These are phyloP conservation scores for Arctium minus DNA, from an alignment of 129 eudicot species.

Conservation along the genomic window DNA sequence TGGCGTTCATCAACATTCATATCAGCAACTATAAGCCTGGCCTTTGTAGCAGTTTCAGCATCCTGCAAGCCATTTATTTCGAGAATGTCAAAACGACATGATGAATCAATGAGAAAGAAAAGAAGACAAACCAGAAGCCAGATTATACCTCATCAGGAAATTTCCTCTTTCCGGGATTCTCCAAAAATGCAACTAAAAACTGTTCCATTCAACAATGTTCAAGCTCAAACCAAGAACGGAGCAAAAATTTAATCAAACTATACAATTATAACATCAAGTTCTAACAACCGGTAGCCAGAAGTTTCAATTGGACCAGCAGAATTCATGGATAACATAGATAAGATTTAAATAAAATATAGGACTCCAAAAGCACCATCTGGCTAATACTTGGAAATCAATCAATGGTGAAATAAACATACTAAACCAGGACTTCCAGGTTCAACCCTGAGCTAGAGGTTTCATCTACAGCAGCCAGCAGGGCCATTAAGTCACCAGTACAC, in stretches of 20 bases:
- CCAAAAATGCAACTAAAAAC: constrained; percentile 55
- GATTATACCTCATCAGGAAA: constrained; percentile 42
- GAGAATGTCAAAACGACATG: constrained; percentile 10
- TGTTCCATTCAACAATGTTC: constrained; percentile 24
- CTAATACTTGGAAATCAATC: neutral
- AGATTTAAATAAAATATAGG: neutral
- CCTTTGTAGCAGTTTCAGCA: constrained; percentile 25
- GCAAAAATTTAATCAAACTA: neutral
- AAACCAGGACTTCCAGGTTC: neutral
- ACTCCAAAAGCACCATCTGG: neutral
- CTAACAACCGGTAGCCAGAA: neutral
- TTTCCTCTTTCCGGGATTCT: constrained; percentile 54
- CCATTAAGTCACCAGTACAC: neutral
- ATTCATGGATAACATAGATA: neutral
- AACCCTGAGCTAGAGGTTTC: neutral
- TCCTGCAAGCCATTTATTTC: constrained; percentile 36
- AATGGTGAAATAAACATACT: neutral
- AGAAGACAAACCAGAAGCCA: constrained; percentile 7
- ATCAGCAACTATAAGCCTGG: constrained; percentile 53
- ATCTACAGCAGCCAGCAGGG: neutral
- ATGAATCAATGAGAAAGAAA: constrained; percentile 2
- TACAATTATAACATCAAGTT: neutral
- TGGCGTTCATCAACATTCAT: constrained; percentile 29
- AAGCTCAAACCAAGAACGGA: constrained; percentile 2
- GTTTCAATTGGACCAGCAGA: neutral